These are phyloP conservation scores for Ceratobasidium sp. DNA, from an alignment of 1,284 basidiomycete species.

Conservation along the genomic window DNA sequence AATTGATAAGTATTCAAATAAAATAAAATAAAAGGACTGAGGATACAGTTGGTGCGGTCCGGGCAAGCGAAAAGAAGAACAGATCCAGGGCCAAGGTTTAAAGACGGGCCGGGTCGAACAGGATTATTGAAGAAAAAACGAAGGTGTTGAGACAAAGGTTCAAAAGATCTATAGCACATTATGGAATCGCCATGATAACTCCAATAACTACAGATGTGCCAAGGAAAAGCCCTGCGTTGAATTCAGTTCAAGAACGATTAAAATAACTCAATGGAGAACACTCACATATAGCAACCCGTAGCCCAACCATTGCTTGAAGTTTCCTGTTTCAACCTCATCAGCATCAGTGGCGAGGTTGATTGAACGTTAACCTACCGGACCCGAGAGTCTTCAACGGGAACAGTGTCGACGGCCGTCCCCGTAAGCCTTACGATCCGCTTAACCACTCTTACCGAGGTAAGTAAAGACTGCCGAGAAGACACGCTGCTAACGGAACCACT, in stretches of 20 bases:
- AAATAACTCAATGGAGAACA: not conserved
- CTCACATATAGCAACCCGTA: conserved; percentile 37
- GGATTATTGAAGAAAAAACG: not conserved
- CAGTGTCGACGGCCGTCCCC: conserved; percentile 46
- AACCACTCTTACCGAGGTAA: not conserved
- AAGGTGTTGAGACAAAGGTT: not conserved
- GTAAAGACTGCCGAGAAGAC: not conserved
- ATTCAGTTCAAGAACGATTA: not conserved
- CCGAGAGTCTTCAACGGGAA: conserved; percentile 44
- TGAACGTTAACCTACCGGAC: conserved; percentile 33
- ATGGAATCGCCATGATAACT: conserved; percentile 45
- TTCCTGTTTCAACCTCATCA: conserved; percentile 26
- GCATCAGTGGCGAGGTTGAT: conserved; percentile 18
- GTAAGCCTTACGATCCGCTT: conserved; percentile 45
- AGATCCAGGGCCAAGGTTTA: conserved; percentile 11
- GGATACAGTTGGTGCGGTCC: not conserved
- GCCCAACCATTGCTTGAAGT: conserved; percentile 35
- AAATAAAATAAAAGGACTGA: conserved; percentile 27
- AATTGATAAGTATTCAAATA: not conserved
- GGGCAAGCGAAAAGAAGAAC: conserved; percentile 4
- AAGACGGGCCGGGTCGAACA: conserved; percentile 22
- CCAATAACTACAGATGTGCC: conserved; percentile 42
- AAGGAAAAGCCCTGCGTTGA: conserved; percentile 38
- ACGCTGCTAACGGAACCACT: not conserved
- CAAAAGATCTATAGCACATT: too few relatives aligned